Evolutionary conservation across 73 alveolate genomes (phyloP), one percentile per base, ranked within the genome.

Genomic region (Paramecium caudatum): DNA sequence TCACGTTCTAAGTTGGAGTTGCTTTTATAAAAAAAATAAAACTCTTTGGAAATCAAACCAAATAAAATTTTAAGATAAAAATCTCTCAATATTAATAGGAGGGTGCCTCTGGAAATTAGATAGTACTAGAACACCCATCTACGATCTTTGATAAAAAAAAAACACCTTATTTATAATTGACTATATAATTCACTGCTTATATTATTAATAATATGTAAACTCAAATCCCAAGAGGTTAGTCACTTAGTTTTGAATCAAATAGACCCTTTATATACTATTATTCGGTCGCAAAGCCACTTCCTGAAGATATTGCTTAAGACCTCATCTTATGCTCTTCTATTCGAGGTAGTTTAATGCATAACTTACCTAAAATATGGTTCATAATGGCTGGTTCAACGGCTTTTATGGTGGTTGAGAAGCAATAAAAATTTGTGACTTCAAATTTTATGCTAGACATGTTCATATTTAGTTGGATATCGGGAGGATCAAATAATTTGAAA

Each of bases 191-290:
- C n/a, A n/a, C n/a, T n/a, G n/a, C n/a, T n/a, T n/a, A n/a, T n/a
- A n/a, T n/a, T n/a, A n/a, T n/a, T n/a, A n/a, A n/a, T n/a, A n/a
- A n/a, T n/a, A n/a, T n/a, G n/a, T n/a, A n/a, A n/a, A n/a, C n/a
- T n/a, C n/a, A n/a, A n/a, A n/a, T 23, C 30, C 80, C 46, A 23
- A 65, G 83, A 65, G 50, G 83, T 32, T 65, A 65, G 34, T 65
- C 83, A 25, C 34, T 65, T 65, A 65, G n/a, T 16, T 33, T 65
- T 65, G 83, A 65, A 8, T 65, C 83, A 25, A 9, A 36, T n/a
- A n/a, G 49, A 32, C 55, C 83, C 27, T 65, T 65, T 27, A 62
- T 62, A 25, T 62, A 62, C 34, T 62, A 62, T 27, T 62, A 62
- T 30, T 62, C 48, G 30, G 36, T 62, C 9, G 43, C 46, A 46